phyloP scores from a whole-genome alignment of 208 protist species.

The Wallacemonas sp. region DNA sequence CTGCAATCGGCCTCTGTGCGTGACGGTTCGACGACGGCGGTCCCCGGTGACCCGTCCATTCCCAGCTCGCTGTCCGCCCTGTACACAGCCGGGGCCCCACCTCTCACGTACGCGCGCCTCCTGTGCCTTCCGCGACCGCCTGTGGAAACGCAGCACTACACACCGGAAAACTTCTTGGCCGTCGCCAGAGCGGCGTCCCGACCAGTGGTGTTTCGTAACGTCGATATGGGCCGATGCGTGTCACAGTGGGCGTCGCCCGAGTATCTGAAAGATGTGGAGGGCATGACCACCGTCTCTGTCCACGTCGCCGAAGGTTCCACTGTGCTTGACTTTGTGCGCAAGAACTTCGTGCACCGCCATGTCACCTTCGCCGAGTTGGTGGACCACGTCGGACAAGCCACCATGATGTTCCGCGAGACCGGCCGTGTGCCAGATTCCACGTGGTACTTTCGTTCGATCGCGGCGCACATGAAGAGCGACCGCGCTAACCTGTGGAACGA shows the following conservation, averaged over 20 bases:
- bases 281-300: constrained; percentile 63
- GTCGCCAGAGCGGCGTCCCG: constrained; percentile 18
- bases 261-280: constrained; percentile 59
- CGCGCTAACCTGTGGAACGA: constrained; percentile 82
- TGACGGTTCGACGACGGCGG: too few species aligned
- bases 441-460: constrained; percentile 89
- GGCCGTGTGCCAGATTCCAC: constrained; percentile 30
- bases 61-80: background rate
- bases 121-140: constrained; percentile 26
- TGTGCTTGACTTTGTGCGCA: constrained; percentile 88
- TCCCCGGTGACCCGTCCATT: too few species aligned
- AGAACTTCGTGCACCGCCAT: constrained; percentile 88
- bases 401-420: constrained; percentile 4
- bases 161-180: constrained; percentile 29
- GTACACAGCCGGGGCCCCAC: background rate
- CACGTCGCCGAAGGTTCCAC: constrained; percentile 58
- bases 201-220: constrained; percentile 71
- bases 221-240: constrained; percentile 62
- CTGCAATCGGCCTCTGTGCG: too few species aligned
- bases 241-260: constrained; percentile 37
- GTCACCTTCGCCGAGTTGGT: constrained; percentile 72
- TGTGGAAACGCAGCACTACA: constrained; percentile 39
- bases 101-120: constrained; percentile 7
- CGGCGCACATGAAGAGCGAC: constrained; percentile 81
- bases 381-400: constrained; percentile 44